Evolutionary conservation across 148 eudicot genomes (phyloP).

Genomic region (Rhododendron ovatum): DNA sequence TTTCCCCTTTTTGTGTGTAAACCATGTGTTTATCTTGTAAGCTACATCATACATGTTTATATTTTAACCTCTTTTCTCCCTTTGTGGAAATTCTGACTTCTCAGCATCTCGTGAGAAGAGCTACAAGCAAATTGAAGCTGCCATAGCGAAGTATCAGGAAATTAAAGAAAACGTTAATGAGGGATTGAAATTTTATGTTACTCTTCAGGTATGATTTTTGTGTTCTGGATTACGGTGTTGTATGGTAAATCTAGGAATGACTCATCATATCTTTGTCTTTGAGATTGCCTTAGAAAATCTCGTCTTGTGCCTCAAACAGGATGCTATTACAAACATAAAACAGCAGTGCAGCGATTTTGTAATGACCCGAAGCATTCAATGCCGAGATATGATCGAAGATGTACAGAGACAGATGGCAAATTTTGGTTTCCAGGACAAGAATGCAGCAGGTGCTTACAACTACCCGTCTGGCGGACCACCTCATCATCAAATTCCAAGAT

Average conservation of each 20-base stretch:
- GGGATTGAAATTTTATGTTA: conserved; percentile 92
- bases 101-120: conserved; percentile 80
- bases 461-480: conserved; percentile 60
- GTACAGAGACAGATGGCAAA: conserved; percentile 81
- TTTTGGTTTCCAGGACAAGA: conserved; percentile 82
- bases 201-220: conserved; percentile 67
- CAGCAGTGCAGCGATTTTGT: conserved; percentile 93
- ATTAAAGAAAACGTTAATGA: conserved; percentile 91
- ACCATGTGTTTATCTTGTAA: not conserved
- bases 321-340: conserved; percentile 80
- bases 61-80: not conserved
- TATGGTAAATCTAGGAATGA: not conserved
- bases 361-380: conserved; percentile 92
- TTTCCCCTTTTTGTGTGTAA: not conserved
- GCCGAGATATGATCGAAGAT: conserved; percentile 92
- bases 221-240: not conserved
- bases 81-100: not conserved
- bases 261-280: not conserved
- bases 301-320: conserved; percentile 43
- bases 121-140: conserved; percentile 94
- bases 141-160: conserved; percentile 80
- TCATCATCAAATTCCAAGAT: conserved; percentile 53
- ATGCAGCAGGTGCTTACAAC: conserved; percentile 35
- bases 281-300: not conserved
- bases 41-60: not conserved